Base-by-base conservation (phyloP, 2,329 filamentous ascomycete species). In the Elsinoe ampelina region DNA sequence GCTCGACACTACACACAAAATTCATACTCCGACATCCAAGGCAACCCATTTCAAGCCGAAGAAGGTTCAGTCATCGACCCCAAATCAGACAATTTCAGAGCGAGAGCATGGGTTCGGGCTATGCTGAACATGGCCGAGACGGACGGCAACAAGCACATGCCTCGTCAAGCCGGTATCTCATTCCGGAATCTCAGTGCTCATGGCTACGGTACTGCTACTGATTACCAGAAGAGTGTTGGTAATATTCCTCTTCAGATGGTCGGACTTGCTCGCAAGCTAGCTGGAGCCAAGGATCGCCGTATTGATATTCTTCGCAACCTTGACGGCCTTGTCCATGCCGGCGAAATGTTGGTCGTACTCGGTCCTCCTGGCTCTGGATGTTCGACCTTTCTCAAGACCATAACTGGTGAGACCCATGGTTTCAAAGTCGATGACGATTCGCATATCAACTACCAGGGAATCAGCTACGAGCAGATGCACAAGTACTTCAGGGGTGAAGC, bases 401-500 rank as follows among this genome's bases (percentile, higher is more conserved):
- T 95, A 62, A 82, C 88, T 2, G 89, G 89, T 59, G 88, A 95
- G 71, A 88, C 86, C 19, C 85, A 90, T 63, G 89, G 89, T 54
- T 84, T 95, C 63, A 82, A 80, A 63, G 76, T 93, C 12, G 86
- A 89, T 48, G 73, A 85, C 2, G 73, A 75, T 10, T 84, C 86
- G 0, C 82, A 87, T 60, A 82, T 95, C 67, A 92, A 95, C 72
- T 95, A 95, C 66, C 86, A 93, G 69, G 86, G 83, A 77, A 78
- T 89, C 64, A 74, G 80, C 2, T 79, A 87, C 57, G 73, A 87
- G 65, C 80, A 89, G 66, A 92, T 93, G 86, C 82, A 87, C 71
- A 81, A 80, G 10, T 76, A 80, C 60, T 90, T 92, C 73, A 84
- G 87, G 26, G 89, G 89, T 62, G 89, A 95, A 71, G 87, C 87